A percentile compares a stretch with the other conserved stretches of the same genome.
phyloP scores from a whole-genome alignment of 495 filamentous ascomycete species.

The Pyrenula aspistea region DNA sequence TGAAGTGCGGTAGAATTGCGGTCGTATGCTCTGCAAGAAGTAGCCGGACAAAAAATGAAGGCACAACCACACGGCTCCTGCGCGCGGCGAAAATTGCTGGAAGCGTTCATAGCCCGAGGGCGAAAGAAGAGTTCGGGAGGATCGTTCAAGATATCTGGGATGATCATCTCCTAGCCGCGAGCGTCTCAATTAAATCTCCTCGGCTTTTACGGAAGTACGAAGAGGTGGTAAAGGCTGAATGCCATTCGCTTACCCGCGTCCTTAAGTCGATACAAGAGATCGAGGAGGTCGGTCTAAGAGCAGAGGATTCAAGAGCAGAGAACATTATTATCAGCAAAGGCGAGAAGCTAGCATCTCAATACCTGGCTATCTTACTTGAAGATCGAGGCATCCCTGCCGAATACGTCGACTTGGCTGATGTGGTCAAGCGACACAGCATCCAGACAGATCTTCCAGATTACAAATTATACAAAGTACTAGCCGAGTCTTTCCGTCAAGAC shows the following conservation, averaged over 20 bases:
- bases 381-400: conserved; percentile 69
- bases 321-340: conserved; percentile 87
- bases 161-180: conserved; percentile 60
- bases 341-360: conserved; percentile 83
- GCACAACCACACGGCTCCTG: conserved; percentile 65
- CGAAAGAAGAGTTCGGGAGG: too few species aligned
- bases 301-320: conserved; percentile 72
- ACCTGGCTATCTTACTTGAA: conserved; percentile 70
- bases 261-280: conserved; percentile 47
- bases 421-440: conserved; percentile 20
- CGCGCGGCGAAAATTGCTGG: conserved; percentile 55
- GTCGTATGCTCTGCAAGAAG: conserved; percentile 91
- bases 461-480: conserved; percentile 67
- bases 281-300: conserved; percentile 63
- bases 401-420: conserved; percentile 75
- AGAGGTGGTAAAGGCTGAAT: conserved; percentile 60
- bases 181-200: conserved; percentile 44
- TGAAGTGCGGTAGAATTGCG: conserved; percentile 58
- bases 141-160: conserved; percentile 61
- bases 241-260: conserved; percentile 44
- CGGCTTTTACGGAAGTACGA: conserved; percentile 45
- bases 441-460: conserved; percentile 49
- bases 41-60: conserved; percentile 78
- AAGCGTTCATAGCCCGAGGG: conserved; percentile 56
- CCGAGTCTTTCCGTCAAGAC: conserved; percentile 49